Base-by-base conservation (phyloP, 495 filamentous ascomycete species). In the Aspergillus wentii region DNA sequence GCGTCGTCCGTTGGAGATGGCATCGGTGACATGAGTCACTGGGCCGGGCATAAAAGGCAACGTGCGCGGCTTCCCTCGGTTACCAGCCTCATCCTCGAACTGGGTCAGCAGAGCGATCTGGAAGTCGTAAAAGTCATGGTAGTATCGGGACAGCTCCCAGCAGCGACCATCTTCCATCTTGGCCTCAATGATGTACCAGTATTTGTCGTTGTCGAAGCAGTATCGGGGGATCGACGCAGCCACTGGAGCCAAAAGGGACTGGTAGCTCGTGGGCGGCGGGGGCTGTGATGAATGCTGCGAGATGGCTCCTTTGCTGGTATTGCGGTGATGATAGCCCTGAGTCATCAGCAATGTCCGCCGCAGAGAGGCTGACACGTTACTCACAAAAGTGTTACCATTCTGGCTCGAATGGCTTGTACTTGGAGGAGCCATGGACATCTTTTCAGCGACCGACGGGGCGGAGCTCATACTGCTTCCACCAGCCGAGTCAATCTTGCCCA, bases 21-120 rank as follows among this genome's bases (percentile, higher is more conserved):
- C 86, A 55, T 96, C 94, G 11, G 94, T 98, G 35, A 98, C 94
- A 63, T 94, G 94, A 40, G 90, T 94, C 49, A 98, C 91, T 15
- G 92, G 92, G 8, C 92, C 92, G 14, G 92, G 92, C 92, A 98
- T 98, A 61, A 91, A 98, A n/a, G 92, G 92, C 5, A 98, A 60
- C 11, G 84, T 86, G 20, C 92, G 80, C 36, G 83, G 79, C 46
- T 82, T 80, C 27, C 78, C 76, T 33, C 78, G 79, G 36, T 85
- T 85, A 16, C 92, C 91, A 18, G 92, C 90, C 54, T 97, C 94
- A 11, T 86, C 80, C 23, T 92, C 91, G 55, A 95, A 97, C 48
- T 94, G 87, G 27, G 87, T 90, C 30, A 98, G 72, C 5, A 98
- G 82, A 13, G 86, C 82, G 56, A 97, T 97, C 59, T 98, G 92